These are phyloP conservation scores for Teratosphaeria nubilosa DNA, from an alignment of 2,329 filamentous ascomycete genomes.

Conservation along the genomic window DNA sequence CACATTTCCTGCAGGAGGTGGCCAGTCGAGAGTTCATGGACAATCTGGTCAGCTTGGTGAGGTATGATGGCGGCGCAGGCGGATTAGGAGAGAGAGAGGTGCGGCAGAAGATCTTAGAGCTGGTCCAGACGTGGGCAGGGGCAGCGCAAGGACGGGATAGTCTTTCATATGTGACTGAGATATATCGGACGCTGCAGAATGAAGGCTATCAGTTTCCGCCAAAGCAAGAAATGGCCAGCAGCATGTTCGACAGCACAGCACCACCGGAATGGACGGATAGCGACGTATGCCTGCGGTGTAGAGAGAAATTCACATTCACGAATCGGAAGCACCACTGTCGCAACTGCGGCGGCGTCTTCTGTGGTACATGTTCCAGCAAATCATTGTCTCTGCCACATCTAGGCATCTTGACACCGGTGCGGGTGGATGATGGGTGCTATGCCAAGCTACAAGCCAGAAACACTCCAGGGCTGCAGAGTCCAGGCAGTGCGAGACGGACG, in stretches of 20 bases:
- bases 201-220: constrained; percentile 89
- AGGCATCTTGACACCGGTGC: constrained; percentile 80
- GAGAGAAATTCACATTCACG: constrained; percentile 90
- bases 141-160: constrained; percentile 79
- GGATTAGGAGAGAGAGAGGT: constrained; percentile 59
- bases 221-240: constrained; percentile 76
- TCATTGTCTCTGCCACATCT: constrained; percentile 79
- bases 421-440: constrained; percentile 94
- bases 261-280: constrained; percentile 97
- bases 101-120: constrained; percentile 77
- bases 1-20: constrained; percentile 90
- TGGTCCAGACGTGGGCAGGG: constrained; percentile 87
- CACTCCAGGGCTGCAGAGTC: constrained; percentile 17
- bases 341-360: constrained; percentile 96
- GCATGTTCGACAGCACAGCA: constrained; percentile 96
- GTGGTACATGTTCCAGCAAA: constrained; percentile 88
- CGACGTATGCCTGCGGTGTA: constrained; percentile 96
- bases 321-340: constrained; percentile 98
- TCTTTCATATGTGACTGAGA: constrained; percentile 75
- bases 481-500: constrained; percentile 40
- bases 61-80: constrained; percentile 56
- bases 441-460: constrained; percentile 67
- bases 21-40: constrained; percentile 98
- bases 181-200: constrained; percentile 69
- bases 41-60: constrained; percentile 81